A percentile compares a stretch with the other conserved stretches of the same genome.
phyloP scores from a whole-genome alignment of 192 early-diverging fungal genomes.

The Coemansia pectinata region DNA sequence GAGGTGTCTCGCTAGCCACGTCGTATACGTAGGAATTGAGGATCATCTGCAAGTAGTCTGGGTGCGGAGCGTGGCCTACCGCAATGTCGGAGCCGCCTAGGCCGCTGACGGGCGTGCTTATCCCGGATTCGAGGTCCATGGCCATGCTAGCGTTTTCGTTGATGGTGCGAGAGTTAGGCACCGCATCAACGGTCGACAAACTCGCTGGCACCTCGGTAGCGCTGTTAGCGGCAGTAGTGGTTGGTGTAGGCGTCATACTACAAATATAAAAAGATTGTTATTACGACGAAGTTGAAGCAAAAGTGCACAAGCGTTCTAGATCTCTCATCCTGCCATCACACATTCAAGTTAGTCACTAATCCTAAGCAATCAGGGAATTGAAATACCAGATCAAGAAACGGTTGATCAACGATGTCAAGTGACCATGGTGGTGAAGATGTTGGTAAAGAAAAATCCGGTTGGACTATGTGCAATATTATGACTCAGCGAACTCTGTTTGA shows the following conservation, averaged over 20 bases:
- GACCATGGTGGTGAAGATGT: too few relatives aligned
- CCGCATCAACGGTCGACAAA: not conserved
- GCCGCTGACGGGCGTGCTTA: not conserved
- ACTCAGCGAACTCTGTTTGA: too few relatives aligned
- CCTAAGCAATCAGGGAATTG: not conserved
- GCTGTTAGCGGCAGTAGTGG: not conserved
- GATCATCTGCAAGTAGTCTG: conserved; percentile 93
- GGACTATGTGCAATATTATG: too few relatives aligned
- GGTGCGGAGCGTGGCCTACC: conserved; percentile 24
- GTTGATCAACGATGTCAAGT: too few relatives aligned
- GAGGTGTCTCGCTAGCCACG: conserved; percentile 87
- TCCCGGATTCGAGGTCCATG: conserved; percentile 16
- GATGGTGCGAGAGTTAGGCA: conserved; percentile 53
- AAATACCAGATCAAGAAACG: not conserved
- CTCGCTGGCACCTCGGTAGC: not conserved
- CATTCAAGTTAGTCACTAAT: not conserved
- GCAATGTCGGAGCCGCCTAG: not conserved
- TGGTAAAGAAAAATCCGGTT: too few relatives aligned
- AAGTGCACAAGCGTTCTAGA: not conserved
- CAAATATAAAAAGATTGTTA: not conserved
- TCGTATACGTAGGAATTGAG: conserved; percentile 95
- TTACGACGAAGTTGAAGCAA: not conserved
- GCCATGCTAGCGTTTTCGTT: conserved; percentile 39
- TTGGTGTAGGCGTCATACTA: not conserved
- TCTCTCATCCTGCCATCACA: not conserved